Evolutionary conservation across 371 early-diverging fungal species (phyloP).

Genomic region (Mortierella polycephala): DNA sequence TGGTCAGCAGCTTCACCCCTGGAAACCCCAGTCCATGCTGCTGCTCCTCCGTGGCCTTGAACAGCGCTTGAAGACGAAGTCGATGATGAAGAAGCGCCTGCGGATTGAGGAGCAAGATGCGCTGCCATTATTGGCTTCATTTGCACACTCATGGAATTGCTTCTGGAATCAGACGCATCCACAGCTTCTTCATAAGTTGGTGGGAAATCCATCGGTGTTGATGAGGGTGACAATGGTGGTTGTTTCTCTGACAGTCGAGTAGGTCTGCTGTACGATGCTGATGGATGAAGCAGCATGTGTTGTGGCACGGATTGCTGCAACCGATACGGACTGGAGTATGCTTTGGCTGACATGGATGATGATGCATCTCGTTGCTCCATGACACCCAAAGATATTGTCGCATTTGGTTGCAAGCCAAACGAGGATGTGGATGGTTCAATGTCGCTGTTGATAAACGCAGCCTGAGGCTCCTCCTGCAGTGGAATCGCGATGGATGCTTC

Average conservation of each 20-base stretch:
- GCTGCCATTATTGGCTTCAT: too few relatives aligned
- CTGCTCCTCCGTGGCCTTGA: not conserved
- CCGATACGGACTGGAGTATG: not conserved
- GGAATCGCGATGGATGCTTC: slow-evolving; percentile 27
- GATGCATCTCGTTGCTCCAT: not conserved
- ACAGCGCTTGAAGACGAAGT: slow-evolving; percentile 1
- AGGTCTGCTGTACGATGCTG: slow-evolving; percentile 6
- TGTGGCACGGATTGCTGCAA: slow-evolving; percentile 16
- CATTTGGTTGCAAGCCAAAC: not conserved
- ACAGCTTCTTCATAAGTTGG: slow-evolving; percentile 45
- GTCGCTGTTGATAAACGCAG: not conserved
- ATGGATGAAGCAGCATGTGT: slow-evolving; percentile 37
- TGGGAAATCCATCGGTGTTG: slow-evolving; percentile 27
- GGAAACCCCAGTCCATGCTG: not conserved
- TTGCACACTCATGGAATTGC: not conserved
- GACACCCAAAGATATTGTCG: not conserved
- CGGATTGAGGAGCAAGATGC: not conserved
- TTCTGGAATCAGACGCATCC: slow-evolving; percentile 19
- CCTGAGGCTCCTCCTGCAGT: not conserved
- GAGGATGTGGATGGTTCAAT: not conserved
- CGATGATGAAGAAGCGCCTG: not conserved
- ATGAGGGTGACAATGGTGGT: not conserved
- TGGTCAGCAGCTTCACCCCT: not conserved
- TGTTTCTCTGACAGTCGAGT: slow-evolving; percentile 4
- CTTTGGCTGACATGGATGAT: not conserved